phyloP scores from a whole-genome alignment of 2,329 filamentous ascomycete genomes.

The Hymenoscyphus infarciens region DNA sequence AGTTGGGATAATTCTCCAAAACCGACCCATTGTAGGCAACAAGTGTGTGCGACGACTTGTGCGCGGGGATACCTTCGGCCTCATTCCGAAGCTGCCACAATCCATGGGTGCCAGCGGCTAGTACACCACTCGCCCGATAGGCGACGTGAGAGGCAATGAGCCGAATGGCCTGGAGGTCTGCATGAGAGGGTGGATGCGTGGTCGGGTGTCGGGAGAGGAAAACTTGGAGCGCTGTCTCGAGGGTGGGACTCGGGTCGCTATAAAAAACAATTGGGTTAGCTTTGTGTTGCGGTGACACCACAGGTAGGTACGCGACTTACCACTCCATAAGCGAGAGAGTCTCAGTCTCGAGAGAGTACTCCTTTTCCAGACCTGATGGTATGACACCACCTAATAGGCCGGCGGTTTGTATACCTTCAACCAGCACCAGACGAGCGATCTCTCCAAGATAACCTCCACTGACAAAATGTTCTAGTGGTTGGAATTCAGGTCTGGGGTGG shows the following conservation, averaged over 20 bases:
- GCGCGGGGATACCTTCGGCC: conserved; percentile 37
- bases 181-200: conserved; percentile 40
- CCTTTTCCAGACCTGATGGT: conserved; percentile 48
- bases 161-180: conserved; percentile 51
- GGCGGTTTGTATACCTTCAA: conserved; percentile 55
- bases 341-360: conserved; percentile 59
- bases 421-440: conserved; percentile 53
- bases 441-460: conserved; percentile 66
- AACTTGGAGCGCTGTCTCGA: conserved; percentile 39
- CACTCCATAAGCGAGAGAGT: conserved; percentile 51
- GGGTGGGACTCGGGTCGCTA: conserved; percentile 25
- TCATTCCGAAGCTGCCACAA: conserved; percentile 56
- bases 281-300: neutral
- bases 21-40: conserved; percentile 80
- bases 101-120: conserved; percentile 56
- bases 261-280: conserved; percentile 6
- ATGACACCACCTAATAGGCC: conserved; percentile 55
- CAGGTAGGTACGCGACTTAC: conserved; percentile 40
- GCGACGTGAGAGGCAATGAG: conserved; percentile 53
- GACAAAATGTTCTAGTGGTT: conserved; percentile 60
- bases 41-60: conserved; percentile 45
- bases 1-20: conserved; percentile 73
- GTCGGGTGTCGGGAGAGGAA: conserved; percentile 50
- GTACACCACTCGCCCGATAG: conserved; percentile 54
- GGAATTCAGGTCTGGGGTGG: conserved; percentile 56